Evolutionary conservation across 2,329 filamentous ascomycete genomes (phyloP), one percentile per base, ranked within the genome.

Genomic region (Sporothrix pseudoabietina): DNA sequence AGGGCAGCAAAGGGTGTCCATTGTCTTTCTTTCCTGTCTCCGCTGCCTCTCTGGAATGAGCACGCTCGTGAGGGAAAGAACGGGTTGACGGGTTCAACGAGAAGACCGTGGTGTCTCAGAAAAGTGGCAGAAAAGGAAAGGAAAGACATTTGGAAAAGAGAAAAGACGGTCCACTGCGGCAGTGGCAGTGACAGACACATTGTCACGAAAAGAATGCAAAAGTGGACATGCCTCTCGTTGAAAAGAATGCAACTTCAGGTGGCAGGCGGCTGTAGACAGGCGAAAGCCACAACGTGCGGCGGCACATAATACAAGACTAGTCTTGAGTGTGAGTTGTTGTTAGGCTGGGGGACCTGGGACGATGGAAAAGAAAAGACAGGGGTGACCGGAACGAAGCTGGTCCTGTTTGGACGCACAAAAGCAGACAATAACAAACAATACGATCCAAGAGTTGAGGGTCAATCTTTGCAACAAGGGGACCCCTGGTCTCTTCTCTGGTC

Each of bases 381-480:
- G 22, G 30, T 22, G 6, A 30, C 63, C 71, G 71, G 71, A 72
- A 72, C 30, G 61, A 65, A n/a, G 35, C n/a, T 57, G 71, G 61
- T 52, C 71, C 71, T 66, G 71, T 72, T 72, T 72, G 61, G 49
- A 68, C 35, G 39, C n/a, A 22, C n/a, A 35, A 39, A 22, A 22
- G 35, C 30, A 22, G 30, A n/a, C 4, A 22, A 47, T 2, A 32
- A 22, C 35, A 63, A 44, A 71, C n/a, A 68, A n/a, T 16, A 52
- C 35, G 52, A 55, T 26, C 8, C n/a, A 55, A 30, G 22, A 55
- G 30, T 52, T 16, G 14, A 66, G 63, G 63, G 63, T 32, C 63
- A 49, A 49, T 66, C 63, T 66, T 57, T 44, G 68, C 32, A 47
- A 70, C 68, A 59, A 55, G 54, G 59, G 59, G 59, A 16, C 19